Base-by-base conservation (phyloP, 345 rosid species). In the Lumnitzera littorea region DNA sequence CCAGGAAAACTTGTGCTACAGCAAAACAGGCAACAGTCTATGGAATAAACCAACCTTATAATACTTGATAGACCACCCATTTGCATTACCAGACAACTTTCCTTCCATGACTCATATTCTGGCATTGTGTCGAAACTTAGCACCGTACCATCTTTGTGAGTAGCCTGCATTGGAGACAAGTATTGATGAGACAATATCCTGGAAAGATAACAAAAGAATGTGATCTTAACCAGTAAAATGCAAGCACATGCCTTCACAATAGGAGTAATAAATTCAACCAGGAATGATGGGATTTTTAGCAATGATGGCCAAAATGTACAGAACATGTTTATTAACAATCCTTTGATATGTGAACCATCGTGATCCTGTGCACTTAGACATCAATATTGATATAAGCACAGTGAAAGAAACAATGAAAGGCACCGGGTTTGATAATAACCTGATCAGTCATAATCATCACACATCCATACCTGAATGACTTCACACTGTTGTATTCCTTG, bases 361-460 rank as follows among this genome's bases (percentile, higher is more conserved):
- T 91, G 89, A 80, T 95, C 99, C 97, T 94, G 81, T 24, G 61
- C 64, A 71, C 63, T 57, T 49, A 76, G 31, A 67, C 50, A 36
- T 17, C 16, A 11, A 59, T n/a, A 24, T 14, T 13, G 50, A 50
- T 55, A 15, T 15, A 15, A 36, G 51, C 20, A 20, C 12, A 27
- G 31, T n/a, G 16, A 62, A 55, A 46, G 20, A 24, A 11, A 53
- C 14, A 46, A 46, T 6, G 0, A 46, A 17, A 43, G 15, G 24
- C 20, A 62, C 31, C 11, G 24, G 15, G 41, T 20, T 8, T 9
- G 3, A 41, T 56, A 12, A 20, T 49, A 48, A 86, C 99, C 91
- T 91, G 99, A 71, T 94, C 97, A 5, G 99, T 91, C 97, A 94
- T 94, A 62, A 90, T 94, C 99, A 94, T 94, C 84, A 90, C 52